phyloP scores from a whole-genome alignment of 2,329 filamentous ascomycete genomes.

The Trichoderma sp. region DNA sequence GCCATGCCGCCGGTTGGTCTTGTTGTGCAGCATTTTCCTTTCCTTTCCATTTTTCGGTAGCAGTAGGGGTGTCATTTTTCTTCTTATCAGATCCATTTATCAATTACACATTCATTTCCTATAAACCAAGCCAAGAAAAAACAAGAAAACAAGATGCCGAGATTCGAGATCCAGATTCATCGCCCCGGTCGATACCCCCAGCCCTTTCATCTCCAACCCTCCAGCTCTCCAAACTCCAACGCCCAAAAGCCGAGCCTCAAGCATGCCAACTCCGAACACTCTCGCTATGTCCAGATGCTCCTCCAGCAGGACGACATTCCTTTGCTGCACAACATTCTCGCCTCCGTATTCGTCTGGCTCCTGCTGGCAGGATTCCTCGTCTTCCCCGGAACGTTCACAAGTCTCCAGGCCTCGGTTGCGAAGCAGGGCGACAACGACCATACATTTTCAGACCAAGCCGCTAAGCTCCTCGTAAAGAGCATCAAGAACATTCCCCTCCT shows the following conservation, averaged over 20 bases:
- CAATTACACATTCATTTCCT: background rate
- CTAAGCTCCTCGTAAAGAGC: constrained; percentile 25
- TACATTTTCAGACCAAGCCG: constrained; percentile 22
- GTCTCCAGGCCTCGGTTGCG: constrained; percentile 32
- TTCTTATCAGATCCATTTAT: background rate
- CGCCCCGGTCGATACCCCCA: constrained; percentile 10
- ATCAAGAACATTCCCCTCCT: constrained; percentile 41
- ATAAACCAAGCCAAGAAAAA: background rate
- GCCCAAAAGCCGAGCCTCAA: background rate
- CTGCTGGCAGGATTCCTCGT: constrained; percentile 53
- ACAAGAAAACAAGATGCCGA: background rate
- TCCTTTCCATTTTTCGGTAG: background rate
- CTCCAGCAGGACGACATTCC: constrained; percentile 47
- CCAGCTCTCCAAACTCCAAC: constrained; percentile 23
- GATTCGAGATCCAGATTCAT: constrained; percentile 18
- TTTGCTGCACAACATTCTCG: constrained; percentile 46
- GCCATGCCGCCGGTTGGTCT: background rate
- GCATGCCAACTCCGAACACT: constrained; percentile 30
- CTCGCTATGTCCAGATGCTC: constrained; percentile 47
- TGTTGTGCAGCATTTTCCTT: background rate
- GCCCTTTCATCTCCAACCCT: constrained; percentile 14
- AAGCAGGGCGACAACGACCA: constrained; percentile 20
- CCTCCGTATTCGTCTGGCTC: constrained; percentile 42
- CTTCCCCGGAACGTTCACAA: constrained; percentile 52
- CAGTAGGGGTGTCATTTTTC: background rate